phyloP scores from a whole-genome alignment of 768 basidiomycete genomes.

The Trametes villosa region DNA sequence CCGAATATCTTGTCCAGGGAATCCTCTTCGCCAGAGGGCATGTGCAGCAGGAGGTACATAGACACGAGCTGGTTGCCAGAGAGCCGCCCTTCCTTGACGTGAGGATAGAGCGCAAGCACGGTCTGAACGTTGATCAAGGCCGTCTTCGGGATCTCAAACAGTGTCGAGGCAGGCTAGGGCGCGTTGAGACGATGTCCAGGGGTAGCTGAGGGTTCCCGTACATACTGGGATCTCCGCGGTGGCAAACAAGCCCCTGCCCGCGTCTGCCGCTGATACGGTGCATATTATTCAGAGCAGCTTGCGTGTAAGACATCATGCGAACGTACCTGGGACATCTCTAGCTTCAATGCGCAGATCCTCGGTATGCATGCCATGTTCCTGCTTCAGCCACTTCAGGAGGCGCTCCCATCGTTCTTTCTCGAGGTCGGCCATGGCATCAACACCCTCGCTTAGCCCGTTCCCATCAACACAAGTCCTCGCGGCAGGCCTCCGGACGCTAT shows the following conservation, averaged over 20 bases:
- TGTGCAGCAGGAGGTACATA: conserved; percentile 76
- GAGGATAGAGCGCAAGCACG: conserved; percentile 61
- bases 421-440: conserved; percentile 19
- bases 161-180: conserved; percentile 50
- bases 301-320: conserved; percentile 2
- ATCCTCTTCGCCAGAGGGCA: conserved; percentile 45
- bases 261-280: conserved; percentile 45
- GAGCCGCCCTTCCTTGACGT: conserved; percentile 35
- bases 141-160: conserved; percentile 73
- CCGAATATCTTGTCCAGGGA: conserved; percentile 63
- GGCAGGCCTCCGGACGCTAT: not conserved
- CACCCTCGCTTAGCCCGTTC: conserved; percentile 4
- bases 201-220: not conserved
- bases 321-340: conserved; percentile 53
- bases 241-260: conserved; percentile 75
- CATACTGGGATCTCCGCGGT: conserved; percentile 46
- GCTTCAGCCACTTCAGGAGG: conserved; percentile 29
- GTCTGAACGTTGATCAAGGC: conserved; percentile 78
- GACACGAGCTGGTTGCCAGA: conserved; percentile 79
- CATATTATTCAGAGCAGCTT: not conserved
- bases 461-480: conserved; percentile 9
- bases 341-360: conserved; percentile 55
- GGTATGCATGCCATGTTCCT: conserved; percentile 35
- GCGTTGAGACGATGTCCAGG: conserved; percentile 18
- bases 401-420: conserved; percentile 29